These are phyloP conservation scores for Hibiscus syriacus DNA, from an alignment of 345 rosid species.

Conservation along the genomic window DNA sequence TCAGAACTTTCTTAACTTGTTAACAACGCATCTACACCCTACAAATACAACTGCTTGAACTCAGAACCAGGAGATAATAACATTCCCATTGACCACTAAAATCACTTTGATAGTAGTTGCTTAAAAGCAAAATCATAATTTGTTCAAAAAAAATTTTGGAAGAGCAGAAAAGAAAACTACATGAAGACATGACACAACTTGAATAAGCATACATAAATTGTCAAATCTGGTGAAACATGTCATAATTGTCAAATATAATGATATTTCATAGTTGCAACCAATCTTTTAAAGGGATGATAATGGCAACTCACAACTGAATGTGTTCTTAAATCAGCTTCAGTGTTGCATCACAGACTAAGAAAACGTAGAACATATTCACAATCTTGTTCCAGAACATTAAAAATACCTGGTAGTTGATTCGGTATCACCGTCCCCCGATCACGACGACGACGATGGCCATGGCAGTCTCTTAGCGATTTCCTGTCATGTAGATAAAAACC, in stretches of 20 bases:
- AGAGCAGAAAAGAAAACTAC: no score
- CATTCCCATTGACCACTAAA: no score
- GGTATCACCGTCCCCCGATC: slow-evolving; percentile 24
- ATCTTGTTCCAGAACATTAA: slow-evolving; percentile 3
- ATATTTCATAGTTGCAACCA: not conserved
- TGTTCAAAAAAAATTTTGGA: no score
- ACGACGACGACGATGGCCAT: slow-evolving; percentile 53
- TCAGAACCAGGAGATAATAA: no score
- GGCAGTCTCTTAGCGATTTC: slow-evolving; percentile 91
- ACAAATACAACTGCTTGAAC: no score
- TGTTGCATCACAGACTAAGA: slow-evolving; percentile 3
- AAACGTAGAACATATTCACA: slow-evolving; percentile 18
- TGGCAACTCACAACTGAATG: slow-evolving; percentile 7
- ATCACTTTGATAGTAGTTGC: no score
- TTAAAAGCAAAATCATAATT: no score
- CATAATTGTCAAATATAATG: not conserved
- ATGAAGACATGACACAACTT: not conserved
- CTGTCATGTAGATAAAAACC: slow-evolving; percentile 29
- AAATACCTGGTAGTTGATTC: slow-evolving; percentile 2
- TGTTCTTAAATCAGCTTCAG: not conserved
- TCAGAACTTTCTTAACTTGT: no score
- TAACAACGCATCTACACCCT: no score
- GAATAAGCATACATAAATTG: no score
- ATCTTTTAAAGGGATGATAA: not conserved
- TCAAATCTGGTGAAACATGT: no score